Percentiles rank a stretch among this genome's conserved stretches.
Conservation (phyloP, 2,329 filamentous ascomycete genomes). For the Fusarium irregulare region DNA sequence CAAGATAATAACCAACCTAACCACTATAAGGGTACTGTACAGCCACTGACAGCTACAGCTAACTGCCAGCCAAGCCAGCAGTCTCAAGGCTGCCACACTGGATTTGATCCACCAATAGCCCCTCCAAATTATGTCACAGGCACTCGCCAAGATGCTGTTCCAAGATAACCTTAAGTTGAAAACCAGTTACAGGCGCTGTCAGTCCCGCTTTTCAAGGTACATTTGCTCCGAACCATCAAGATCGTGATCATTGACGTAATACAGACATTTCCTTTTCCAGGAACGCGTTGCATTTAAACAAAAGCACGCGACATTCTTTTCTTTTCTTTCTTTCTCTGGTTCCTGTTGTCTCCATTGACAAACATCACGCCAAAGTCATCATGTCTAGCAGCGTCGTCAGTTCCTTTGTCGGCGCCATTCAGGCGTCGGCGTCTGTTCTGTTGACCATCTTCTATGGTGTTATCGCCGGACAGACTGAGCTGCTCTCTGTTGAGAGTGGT, state of each 20-base stretch:
- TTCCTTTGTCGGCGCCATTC: constrained; percentile 32
- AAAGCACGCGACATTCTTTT: background rate
- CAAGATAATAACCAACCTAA: background rate
- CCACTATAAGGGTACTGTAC: too few species aligned
- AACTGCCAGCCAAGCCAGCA: background rate
- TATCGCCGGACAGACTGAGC: constrained; percentile 23
- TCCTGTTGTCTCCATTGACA: too few species aligned
- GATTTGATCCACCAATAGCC: constrained; percentile 2
- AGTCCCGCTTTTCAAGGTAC: constrained; percentile 20
- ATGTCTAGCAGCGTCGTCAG: constrained; percentile 29
- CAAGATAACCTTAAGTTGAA: constrained; percentile 18
- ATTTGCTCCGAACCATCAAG: constrained; percentile 21
- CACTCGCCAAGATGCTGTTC: background rate
- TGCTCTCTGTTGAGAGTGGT: constrained; percentile 32
- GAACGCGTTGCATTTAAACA: background rate
- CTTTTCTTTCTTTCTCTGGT: too few species aligned
- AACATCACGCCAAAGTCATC: background rate
- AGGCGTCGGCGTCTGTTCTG: constrained; percentile 34
- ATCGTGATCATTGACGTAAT: constrained; percentile 22
- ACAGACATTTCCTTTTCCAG: background rate
- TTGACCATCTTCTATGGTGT: constrained; percentile 34
- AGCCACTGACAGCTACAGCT: background rate
- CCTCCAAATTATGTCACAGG: constrained; percentile 1
- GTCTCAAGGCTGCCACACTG: background rate
- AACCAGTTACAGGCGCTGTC: background rate